Evolutionary conservation across 208 protist genomes (phyloP), one percentile per base, ranked within the genome.

Genomic region (Crithidia thermophila): DNA sequence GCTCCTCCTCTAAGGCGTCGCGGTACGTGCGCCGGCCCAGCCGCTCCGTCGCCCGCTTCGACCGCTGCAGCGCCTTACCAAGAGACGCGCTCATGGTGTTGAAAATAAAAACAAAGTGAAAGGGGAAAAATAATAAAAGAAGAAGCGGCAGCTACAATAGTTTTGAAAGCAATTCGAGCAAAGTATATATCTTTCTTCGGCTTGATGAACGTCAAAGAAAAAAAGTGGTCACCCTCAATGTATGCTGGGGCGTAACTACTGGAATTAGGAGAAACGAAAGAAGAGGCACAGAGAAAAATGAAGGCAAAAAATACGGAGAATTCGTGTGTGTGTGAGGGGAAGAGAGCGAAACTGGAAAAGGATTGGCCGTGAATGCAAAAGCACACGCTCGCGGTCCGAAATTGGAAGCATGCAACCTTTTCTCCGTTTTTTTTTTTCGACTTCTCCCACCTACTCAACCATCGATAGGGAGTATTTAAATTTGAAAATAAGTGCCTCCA

Each of bases 21-120:
- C 72, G 77, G 63, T 87, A 91, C 40, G 62, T 67, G 18, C 52
- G 69, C n/a, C 85, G 64, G 11, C 68, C 73, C n/a, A 66, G 28
- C 18, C 75, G 79, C 55, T 80, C 64, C 42, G 56, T 63, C 3
- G 68, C 59, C 36, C 81, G 72, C 77, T 92, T 91, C 21, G 85
- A 88, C 55, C 87, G 81, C 78, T 92, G 84, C 46, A 95, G 52
- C 49, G 85, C 79, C 67, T 88, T 93, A 20, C 90, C 90, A 18
- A 95, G 79, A 1, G 81, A 90, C 16, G 77, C 82, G 73, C 58
- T 84, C 69, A 85, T 78, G 34, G 4, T 21, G 21, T 20, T 3
- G 7, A 55, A 33, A 43, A 43, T 1, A 46, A 46, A 18, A 65
- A 43, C 13, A 39, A 34, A 37, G 31, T 3, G 28, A 50, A 65